Conservation (phyloP, 306 rosid genomes). For the Hylodesmum podocarpum region DNA sequence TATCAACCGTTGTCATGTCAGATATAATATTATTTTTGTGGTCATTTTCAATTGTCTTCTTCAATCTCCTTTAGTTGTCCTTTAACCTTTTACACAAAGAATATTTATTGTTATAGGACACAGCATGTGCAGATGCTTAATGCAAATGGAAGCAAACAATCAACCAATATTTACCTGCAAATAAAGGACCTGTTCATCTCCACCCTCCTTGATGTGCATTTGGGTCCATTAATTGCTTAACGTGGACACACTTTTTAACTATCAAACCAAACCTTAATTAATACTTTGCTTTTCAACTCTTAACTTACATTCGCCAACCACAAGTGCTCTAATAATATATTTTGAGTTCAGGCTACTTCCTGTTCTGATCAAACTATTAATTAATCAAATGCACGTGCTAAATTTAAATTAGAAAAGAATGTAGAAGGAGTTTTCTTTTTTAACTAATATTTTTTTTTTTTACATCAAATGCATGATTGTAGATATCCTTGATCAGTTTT, state of each 20-base stretch:
- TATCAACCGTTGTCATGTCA: not conserved
- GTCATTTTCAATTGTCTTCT: not conserved
- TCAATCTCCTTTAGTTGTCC: not conserved
- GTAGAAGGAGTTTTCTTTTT: too few relatives aligned
- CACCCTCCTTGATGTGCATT: not conserved
- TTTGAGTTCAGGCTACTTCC: too few relatives aligned
- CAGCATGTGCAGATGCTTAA: not conserved
- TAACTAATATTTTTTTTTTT: too few relatives aligned
- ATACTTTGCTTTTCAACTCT: not conserved
- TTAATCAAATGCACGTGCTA: too few relatives aligned
- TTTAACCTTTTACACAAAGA: not conserved
- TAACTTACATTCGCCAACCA: too few relatives aligned
- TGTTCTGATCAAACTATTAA: too few relatives aligned
- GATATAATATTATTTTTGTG: not conserved
- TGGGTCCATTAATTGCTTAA: not conserved
- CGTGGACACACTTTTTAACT: not conserved
- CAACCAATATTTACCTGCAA: not conserved
- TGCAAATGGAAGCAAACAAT: not conserved
- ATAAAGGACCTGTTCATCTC: not conserved
- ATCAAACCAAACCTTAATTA: not conserved
- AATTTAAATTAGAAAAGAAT: too few relatives aligned
- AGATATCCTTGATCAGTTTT: too few relatives aligned
- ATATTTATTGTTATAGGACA: not conserved
- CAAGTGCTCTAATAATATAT: too few relatives aligned
- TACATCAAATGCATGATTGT: too few relatives aligned